phyloP scores from a whole-genome alignment of 306 rosid genomes.

The Fragaria nilgerrensis region DNA sequence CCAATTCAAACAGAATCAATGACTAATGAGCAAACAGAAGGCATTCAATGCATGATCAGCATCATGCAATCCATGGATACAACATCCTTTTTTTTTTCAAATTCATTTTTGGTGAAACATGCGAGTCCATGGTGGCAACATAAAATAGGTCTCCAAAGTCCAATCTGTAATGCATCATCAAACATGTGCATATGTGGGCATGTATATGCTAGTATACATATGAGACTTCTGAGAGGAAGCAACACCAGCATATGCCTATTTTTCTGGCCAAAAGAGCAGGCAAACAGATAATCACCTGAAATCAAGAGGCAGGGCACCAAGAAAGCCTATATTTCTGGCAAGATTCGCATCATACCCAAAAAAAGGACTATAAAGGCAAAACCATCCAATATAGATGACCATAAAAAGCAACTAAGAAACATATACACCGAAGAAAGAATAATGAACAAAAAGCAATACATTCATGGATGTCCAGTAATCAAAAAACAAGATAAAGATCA shows the following conservation, averaged over 20 bases:
- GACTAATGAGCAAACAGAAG: neutral
- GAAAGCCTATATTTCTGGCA: conserved; percentile 2
- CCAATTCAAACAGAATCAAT: neutral
- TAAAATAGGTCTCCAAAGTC: conserved; percentile 9
- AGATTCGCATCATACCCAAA: neutral
- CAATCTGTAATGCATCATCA: neutral
- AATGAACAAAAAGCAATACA: neutral
- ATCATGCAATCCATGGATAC: neutral
- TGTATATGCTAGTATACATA: neutral
- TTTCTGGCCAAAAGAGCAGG: neutral
- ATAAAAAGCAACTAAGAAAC: neutral
- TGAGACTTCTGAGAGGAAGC: conserved; percentile 1
- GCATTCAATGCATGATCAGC: conserved; percentile 10
- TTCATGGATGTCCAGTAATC: neutral
- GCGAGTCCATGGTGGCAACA: neutral
- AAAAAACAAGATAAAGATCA: neutral
- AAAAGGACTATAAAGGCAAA: neutral
- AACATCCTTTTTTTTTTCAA: neutral
- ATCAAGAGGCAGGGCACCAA: conserved; percentile 1
- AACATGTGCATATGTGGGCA: neutral
- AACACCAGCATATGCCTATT: neutral
- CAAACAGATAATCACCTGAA: neutral
- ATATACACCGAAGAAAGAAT: neutral
- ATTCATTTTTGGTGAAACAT: neutral
- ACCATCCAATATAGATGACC: neutral